A percentile compares a stretch with the other conserved stretches of the same genome.
Conservation (phyloP, 257 asterid species). For the Vinca minor region DNA sequence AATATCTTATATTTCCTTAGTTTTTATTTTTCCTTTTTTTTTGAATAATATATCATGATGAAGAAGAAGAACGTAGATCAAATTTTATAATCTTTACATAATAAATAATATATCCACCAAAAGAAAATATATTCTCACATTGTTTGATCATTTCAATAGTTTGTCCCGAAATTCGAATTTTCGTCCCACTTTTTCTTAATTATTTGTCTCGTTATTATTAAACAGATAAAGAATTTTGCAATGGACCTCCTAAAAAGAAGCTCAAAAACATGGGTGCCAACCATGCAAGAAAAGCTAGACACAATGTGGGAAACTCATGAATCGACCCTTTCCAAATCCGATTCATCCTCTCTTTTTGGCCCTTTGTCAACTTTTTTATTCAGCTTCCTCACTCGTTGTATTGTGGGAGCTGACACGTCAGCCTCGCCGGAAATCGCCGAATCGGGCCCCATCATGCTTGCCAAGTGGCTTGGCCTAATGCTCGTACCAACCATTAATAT, state of each 20-base stretch:
- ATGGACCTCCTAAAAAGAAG: constrained; percentile 56
- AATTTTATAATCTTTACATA: too few relatives aligned
- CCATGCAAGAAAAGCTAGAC: constrained; percentile 51
- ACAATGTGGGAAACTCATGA: constrained; percentile 46
- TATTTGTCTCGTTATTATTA: too few relatives aligned
- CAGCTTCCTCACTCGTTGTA: constrained; percentile 53
- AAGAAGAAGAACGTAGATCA: too few relatives aligned
- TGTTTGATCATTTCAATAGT: too few relatives aligned
- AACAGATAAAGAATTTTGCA: constrained; percentile 57
- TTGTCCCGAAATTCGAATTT: too few relatives aligned
- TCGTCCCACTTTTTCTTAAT: too few relatives aligned
- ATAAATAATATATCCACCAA: too few relatives aligned
- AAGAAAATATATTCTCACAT: too few relatives aligned
- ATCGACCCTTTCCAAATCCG: constrained; percentile 38
- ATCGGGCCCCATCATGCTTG: constrained; percentile 45
- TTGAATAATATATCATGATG: too few relatives aligned
- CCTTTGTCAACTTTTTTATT: constrained; percentile 65
- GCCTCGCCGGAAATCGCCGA: constrained; percentile 41
- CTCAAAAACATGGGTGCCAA: constrained; percentile 57
- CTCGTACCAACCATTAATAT: constrained; percentile 54
- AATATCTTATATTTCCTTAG: too few relatives aligned
- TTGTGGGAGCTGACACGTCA: constrained; percentile 57
- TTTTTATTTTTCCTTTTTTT: too few relatives aligned
- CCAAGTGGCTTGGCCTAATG: constrained; percentile 68
- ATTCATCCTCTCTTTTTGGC: constrained; percentile 19